Percentiles rank a stretch among this genome's conserved stretches.
Evolutionary conservation across 1,284 basidiomycete species (phyloP).

Genomic region (Cutaneotrichosporon daszewskae): DNA sequence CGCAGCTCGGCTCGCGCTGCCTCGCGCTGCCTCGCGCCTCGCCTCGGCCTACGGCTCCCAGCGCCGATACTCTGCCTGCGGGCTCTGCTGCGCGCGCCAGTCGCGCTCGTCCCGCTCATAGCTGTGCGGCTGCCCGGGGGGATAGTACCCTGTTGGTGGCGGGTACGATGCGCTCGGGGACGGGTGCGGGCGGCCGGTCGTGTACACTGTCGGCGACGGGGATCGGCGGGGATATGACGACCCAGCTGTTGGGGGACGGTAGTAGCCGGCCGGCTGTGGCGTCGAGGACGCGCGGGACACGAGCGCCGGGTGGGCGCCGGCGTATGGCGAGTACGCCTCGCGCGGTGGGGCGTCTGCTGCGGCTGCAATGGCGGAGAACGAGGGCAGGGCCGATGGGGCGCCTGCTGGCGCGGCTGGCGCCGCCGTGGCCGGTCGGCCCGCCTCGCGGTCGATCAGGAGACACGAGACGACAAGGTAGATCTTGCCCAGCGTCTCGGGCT

Average conservation of each 20-base stretch:
- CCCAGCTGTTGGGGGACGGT: background rate
- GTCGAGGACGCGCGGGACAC: too few relatives aligned
- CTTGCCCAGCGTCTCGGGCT: constrained; percentile 26
- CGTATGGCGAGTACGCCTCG: background rate
- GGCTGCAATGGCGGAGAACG: constrained; percentile 16
- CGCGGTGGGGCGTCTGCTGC: constrained; percentile 3
- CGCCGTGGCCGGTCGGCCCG: constrained; percentile 7
- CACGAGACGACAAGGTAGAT: constrained; percentile 40
- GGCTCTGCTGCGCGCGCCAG: too few relatives aligned
- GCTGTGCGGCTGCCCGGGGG: too few relatives aligned
- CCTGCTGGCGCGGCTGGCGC: background rate
- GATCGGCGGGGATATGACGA: background rate
- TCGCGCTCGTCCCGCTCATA: too few relatives aligned
- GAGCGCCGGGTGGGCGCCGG: background rate
- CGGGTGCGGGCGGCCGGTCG: too few relatives aligned
- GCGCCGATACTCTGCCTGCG: too few relatives aligned
- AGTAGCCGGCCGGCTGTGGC: background rate
- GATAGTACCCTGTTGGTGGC: background rate
- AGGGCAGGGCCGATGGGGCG: constrained; percentile 11
- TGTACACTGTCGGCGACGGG: background rate
- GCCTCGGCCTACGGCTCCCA: too few relatives aligned
- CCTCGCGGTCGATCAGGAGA: constrained; percentile 25
- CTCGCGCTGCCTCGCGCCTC: too few relatives aligned
- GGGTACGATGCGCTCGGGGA: too few relatives aligned
- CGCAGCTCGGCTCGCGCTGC: too few relatives aligned